Percentiles rank a stretch among this genome's conserved stretches.
Evolutionary conservation across 495 filamentous ascomycete species (phyloP).

Genomic region (Bathelium albidoporum): DNA sequence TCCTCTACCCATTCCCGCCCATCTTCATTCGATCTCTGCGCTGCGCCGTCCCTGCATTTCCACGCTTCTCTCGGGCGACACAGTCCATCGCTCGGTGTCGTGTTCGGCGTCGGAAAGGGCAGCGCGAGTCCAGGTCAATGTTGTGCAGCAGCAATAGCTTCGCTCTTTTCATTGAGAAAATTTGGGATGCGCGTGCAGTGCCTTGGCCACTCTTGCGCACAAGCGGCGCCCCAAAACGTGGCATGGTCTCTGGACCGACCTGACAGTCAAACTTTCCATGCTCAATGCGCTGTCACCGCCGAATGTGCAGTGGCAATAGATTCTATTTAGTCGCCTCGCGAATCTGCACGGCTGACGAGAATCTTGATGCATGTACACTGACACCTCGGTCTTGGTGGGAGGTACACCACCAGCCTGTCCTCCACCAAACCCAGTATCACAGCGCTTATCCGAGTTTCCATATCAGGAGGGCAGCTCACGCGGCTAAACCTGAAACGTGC

Average conservation of each 20-base stretch:
- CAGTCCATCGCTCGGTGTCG: background rate
- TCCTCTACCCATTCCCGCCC: background rate
- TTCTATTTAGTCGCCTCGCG: background rate
- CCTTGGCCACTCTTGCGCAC: background rate
- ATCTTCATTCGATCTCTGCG: background rate
- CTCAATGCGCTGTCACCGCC: constrained; percentile 1
- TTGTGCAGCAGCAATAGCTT: background rate
- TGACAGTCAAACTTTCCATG: background rate
- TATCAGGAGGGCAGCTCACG: background rate
- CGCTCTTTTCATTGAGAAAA: background rate
- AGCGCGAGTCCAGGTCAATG: background rate
- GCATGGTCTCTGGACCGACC: constrained; percentile 4
- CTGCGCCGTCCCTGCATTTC: background rate
- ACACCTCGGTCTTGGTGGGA: background rate
- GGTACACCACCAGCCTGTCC: background rate
- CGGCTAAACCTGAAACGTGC: background rate
- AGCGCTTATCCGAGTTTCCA: background rate
- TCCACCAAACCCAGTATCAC: background rate
- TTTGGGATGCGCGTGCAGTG: background rate
- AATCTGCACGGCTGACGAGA: constrained; percentile 1
- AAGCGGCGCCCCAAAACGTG: background rate
- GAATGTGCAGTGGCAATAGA: background rate
- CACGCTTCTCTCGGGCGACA: background rate
- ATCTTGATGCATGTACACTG: background rate
- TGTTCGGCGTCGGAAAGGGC: background rate